Base-by-base conservation (phyloP, 495 filamentous ascomycete species). In the Podospora bellae-mahoneyi region DNA sequence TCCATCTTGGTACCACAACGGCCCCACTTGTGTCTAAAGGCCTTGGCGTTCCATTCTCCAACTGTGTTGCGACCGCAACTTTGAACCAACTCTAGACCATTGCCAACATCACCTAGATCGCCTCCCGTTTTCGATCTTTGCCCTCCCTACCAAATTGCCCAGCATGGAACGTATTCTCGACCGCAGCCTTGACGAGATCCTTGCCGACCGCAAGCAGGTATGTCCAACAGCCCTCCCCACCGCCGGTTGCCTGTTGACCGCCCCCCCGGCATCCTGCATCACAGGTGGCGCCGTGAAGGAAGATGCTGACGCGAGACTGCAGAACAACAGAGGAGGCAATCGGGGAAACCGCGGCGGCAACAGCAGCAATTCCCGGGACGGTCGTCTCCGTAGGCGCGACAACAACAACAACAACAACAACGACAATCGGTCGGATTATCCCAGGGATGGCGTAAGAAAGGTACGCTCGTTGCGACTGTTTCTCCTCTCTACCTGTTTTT, bases 381-480 rank as follows among this genome's bases (percentile, higher is more conserved):
- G 84, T 69, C 81, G 82, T 68, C 76, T 83, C 74, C 85, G 86
- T 70, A 85, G 84, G 64, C 82, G 84, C 73, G 83, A 84, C 75
- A 83, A 58, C 55, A 83, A 58, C 55, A 20, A 20, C 20, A 20
- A 20, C 20, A 23, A 23, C 23, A 23, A 23, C 73, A 83, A 84
- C 75, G 83, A 58, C 55, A 83, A 58, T n/a, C 13, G 84, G 78
- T 75, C 82, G 64, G 78, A 85, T 32, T 88, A 87, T 75, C 87
- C 89, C 75, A 88, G 88, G 78, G 88, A 92, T 82, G 91, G 90
- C 80, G 84, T 91, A 76, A 93, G 88, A 93, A 94, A 93, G 90
- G 89, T 91, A 78, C 39, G 78, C 15, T 10, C 55, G 19, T 59
- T n/a, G 23, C 60, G 16, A 48, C 30, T n/a, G 4, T 27, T 27